Evolutionary conservation across 129 eudicot species (phyloP).

Genomic region (Mikania micrantha): DNA sequence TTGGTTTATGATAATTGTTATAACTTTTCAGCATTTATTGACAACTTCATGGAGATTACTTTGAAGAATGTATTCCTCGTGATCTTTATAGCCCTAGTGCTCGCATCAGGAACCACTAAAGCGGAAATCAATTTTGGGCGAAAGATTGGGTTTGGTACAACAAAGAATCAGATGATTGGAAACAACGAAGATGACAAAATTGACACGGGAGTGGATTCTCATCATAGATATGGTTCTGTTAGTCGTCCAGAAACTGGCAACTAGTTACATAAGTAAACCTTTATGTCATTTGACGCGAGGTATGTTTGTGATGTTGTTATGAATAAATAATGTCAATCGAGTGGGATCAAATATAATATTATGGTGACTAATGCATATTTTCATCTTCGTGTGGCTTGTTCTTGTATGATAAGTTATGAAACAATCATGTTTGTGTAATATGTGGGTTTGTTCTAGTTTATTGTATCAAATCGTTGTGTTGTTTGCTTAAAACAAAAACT

Average conservation of each 20-base stretch:
- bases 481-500: background rate
- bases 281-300: background rate
- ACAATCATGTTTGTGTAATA: too few species aligned
- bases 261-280: background rate
- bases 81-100: conserved; percentile 4
- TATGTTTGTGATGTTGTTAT: background rate
- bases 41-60: background rate
- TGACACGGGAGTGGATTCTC: background rate
- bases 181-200: background rate
- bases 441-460: background rate
- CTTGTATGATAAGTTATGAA: conserved; percentile 11
- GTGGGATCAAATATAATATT: background rate
- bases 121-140: conserved; percentile 7
- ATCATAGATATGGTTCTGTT: background rate
- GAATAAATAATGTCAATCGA: background rate
- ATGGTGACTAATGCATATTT: background rate
- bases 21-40: background rate
- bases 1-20: background rate
- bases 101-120: background rate
- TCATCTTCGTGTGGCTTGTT: background rate
- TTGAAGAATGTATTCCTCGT: conserved; percentile 3
- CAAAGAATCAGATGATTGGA: background rate
- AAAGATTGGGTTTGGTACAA: background rate
- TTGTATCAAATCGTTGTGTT: background rate
- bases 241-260: background rate